phyloP scores from a whole-genome alignment of 129 eudicot genomes.

The Sambucus nigra region DNA sequence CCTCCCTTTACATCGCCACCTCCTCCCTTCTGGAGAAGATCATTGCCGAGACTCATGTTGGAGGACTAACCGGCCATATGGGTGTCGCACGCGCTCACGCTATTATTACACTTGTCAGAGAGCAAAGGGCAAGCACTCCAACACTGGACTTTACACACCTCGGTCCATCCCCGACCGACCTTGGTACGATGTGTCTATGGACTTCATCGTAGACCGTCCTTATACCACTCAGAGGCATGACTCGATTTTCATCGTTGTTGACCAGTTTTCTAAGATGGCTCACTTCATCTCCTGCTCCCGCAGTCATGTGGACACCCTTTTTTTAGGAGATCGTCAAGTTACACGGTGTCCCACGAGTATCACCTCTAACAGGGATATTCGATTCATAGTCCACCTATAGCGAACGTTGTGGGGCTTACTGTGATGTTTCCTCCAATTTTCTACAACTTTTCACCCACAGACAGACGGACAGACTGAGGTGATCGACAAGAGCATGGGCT shows the following conservation, averaged over 20 bases:
- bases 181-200: background rate
- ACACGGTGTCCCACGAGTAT: background rate
- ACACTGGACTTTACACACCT: background rate
- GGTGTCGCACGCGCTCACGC: no score
- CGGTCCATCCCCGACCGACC: background rate
- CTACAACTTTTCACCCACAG: no score
- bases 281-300: background rate
- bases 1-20: no score
- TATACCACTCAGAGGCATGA: background rate
- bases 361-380: no score
- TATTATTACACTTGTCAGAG: background rate
- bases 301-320: background rate
- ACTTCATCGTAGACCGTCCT: background rate
- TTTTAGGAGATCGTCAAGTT: background rate
- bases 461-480: no score
- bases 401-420: no score
- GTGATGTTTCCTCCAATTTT: no score
- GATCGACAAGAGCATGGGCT: no score
- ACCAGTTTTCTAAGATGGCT: background rate
- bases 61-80: no score
- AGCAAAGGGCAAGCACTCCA: background rate
- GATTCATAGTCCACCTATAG: no score
- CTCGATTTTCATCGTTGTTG: background rate
- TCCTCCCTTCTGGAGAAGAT: no score
- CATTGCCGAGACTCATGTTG: no score